Evolutionary conservation across 495 filamentous ascomycete species (phyloP).

Genomic region (Neurospora sp.): DNA sequence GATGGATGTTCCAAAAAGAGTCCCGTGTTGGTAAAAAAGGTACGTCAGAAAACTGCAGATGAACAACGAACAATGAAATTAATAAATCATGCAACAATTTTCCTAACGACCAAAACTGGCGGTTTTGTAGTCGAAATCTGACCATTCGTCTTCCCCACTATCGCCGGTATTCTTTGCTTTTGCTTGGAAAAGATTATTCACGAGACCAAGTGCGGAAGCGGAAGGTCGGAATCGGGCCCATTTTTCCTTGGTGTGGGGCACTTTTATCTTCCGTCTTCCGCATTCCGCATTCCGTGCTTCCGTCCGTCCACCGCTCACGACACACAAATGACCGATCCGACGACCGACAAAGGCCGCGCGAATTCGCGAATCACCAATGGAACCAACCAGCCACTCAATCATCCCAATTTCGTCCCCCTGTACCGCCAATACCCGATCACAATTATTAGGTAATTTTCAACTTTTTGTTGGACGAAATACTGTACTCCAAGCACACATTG

Average conservation of each 20-base stretch:
- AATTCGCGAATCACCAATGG: not conserved
- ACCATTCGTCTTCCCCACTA: not conserved
- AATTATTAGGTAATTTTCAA: not conserved
- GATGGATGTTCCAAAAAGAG: not conserved
- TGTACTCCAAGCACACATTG: too few relatives aligned
- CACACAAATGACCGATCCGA: not conserved
- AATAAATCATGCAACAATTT: not conserved
- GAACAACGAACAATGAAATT: not conserved
- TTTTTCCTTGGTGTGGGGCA: not conserved
- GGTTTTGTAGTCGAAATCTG: not conserved
- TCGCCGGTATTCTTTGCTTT: not conserved
- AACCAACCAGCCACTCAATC: not conserved
- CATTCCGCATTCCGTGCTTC: conserved; percentile 5
- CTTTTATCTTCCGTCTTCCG: conserved; percentile 3
- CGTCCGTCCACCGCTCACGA: not conserved
- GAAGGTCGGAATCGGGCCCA: not conserved
- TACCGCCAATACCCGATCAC: not conserved
- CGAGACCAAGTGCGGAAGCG: not conserved
- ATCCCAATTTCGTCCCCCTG: not conserved
- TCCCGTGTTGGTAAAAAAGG: not conserved
- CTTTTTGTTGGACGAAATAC: too few relatives aligned
- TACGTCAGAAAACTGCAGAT: not conserved
- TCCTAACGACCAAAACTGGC: not conserved
- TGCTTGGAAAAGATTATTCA: not conserved
- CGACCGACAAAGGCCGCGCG: not conserved